Evolutionary conservation across 1,139 yeast species (phyloP).

Genomic region (Magnusiomyces tetraspermus): DNA sequence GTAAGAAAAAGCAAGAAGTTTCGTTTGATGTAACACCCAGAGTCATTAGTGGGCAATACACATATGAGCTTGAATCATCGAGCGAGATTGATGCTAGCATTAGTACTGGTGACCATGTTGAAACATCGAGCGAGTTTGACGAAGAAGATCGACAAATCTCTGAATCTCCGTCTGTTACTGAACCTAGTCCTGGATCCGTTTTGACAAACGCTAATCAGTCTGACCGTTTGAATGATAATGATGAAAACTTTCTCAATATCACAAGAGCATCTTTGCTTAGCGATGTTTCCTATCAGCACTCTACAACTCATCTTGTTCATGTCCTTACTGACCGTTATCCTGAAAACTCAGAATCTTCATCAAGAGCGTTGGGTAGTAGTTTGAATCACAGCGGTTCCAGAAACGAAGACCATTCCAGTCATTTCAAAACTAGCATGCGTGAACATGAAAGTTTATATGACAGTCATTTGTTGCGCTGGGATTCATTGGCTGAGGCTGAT

Average conservation of each 20-base stretch:
- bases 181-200: no score
- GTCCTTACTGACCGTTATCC: background rate
- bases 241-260: background rate
- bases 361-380: background rate
- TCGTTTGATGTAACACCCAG: background rate
- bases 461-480: conserved; percentile 28
- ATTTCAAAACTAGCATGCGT: background rate
- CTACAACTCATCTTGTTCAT: background rate
- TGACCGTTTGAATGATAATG: background rate
- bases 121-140: background rate
- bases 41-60: background rate
- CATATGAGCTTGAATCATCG: background rate
- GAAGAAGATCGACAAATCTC: background rate
- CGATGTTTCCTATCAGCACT: conserved; percentile 1
- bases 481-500: conserved; percentile 26
- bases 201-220: no score
- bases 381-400: no score
- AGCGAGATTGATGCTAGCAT: background rate
- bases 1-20: background rate
- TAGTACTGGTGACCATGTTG: background rate
- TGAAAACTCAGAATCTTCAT: background rate
- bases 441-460: background rate
- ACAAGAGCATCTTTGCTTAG: background rate
- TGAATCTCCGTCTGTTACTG: no score
- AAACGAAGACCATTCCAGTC: no score